phyloP scores from a whole-genome alignment of 1,284 basidiomycete species.

The Austroboletus novae-zelandiae region DNA sequence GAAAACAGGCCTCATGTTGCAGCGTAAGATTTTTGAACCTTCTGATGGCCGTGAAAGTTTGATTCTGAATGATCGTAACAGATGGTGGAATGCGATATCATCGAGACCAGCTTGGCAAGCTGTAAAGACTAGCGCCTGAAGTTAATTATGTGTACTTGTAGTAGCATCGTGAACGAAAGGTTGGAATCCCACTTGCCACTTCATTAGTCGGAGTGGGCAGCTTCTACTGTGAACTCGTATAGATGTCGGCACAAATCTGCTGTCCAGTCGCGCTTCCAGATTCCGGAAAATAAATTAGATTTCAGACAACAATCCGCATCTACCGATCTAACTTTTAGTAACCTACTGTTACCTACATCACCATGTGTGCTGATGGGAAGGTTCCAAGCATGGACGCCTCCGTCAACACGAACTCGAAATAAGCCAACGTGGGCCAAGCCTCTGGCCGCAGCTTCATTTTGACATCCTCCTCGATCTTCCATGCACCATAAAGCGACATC shows the following conservation, averaged over 20 bases:
- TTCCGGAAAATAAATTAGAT: background rate
- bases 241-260: too few species aligned
- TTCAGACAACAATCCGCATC: background rate
- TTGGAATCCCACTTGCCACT: too few species aligned
- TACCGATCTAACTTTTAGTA: background rate
- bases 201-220: too few species aligned
- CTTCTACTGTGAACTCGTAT: too few species aligned
- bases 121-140: constrained; percentile 32
- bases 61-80: constrained; percentile 8
- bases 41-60: background rate
- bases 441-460: constrained; percentile 5
- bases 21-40: constrained; percentile 16
- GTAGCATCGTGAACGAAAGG: too few species aligned
- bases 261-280: too few species aligned
- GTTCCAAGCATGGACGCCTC: constrained; percentile 5
- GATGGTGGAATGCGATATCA: constrained; percentile 39
- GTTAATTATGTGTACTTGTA: background rate
- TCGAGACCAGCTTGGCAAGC: constrained; percentile 38
- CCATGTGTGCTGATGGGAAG: background rate
- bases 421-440: constrained; percentile 8
- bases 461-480: constrained; percentile 8
- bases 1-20: constrained; percentile 26
- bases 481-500: constrained; percentile 9
- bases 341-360: background rate
- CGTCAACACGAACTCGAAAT: constrained; percentile 14